A percentile compares a stretch with the other conserved stretches of the same genome.
phyloP scores from a whole-genome alignment of 129 eudicot species.

The Silybum marianum region DNA sequence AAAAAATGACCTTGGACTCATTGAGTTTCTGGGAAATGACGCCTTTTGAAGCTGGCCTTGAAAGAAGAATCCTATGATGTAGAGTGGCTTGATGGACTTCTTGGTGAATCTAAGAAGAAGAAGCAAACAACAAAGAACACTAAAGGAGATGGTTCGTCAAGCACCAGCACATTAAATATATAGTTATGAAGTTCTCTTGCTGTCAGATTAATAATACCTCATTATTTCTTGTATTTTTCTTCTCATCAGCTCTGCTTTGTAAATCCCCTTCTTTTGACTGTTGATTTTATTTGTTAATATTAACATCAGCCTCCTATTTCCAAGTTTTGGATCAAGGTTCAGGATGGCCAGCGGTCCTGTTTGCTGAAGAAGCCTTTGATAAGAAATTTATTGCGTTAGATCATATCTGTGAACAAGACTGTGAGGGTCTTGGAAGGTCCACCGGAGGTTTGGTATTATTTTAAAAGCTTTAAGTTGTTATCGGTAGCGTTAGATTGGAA shows the following conservation, averaged over 20 bases:
- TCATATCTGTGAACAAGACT: conserved; percentile 54
- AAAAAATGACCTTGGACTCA: conserved; percentile 66
- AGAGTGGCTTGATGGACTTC: conserved; percentile 76
- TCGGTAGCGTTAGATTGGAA: background rate
- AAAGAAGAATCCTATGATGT: conserved; percentile 56
- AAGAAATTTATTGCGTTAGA: conserved; percentile 67
- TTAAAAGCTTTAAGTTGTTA: too few species aligned
- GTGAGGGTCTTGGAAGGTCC: too few species aligned
- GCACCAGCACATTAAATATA: too few species aligned
- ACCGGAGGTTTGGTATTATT: too few species aligned
- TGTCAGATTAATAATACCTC: too few species aligned
- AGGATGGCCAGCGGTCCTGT: conserved; percentile 53
- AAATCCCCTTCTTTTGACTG: background rate
- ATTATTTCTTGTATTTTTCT: too few species aligned
- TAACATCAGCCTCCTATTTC: conserved; percentile 18
- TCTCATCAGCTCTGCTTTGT: too few species aligned
- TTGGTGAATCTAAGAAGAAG: background rate
- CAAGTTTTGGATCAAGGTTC: conserved; percentile 68
- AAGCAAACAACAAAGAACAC: too few species aligned
- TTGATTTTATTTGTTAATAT: background rate
- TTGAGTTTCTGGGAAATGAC: conserved; percentile 63
- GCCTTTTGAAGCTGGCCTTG: conserved; percentile 75
- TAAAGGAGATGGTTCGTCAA: too few species aligned
- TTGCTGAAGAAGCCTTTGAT: conserved; percentile 49
- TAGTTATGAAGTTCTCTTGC: too few species aligned